These are phyloP conservation scores for Adiantum capillusveneris DNA, from an alignment of 75 land plant species.

Conservation along the genomic window DNA sequence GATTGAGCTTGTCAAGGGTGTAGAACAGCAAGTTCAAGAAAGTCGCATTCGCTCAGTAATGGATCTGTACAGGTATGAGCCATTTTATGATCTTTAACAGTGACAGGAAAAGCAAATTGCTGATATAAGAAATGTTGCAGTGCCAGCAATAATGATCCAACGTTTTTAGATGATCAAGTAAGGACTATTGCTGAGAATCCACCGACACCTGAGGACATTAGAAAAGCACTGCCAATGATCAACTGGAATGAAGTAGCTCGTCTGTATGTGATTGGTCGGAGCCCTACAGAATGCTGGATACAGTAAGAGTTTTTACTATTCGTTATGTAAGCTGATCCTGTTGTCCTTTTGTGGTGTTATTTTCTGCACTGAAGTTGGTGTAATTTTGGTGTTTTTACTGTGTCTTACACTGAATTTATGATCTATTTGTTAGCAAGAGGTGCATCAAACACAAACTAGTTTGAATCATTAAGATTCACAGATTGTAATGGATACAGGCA, in stretches of 20 bases:
- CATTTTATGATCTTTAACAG: not conserved
- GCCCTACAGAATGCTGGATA: slow-evolving; percentile 74
- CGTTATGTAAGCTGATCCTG: no score
- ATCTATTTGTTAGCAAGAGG: no score
- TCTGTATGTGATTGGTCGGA: slow-evolving; percentile 47
- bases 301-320: slow-evolving; percentile 26
- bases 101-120: not conserved
- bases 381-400: no score
- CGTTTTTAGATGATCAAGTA: slow-evolving; percentile 36
- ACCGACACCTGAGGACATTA: slow-evolving; percentile 52
- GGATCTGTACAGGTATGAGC: slow-evolving; percentile 29
- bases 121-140: slow-evolving; percentile 9
- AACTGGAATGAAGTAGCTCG: slow-evolving; percentile 79
- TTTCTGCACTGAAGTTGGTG: not conserved
- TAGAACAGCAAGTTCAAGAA: slow-evolving; percentile 77
- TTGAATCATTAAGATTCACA: no score
- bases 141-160: slow-evolving; percentile 23
- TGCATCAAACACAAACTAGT: no score
- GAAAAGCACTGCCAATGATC: slow-evolving; percentile 42
- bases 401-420: no score
- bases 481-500: no score
- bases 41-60: slow-evolving; percentile 43
- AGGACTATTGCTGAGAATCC: slow-evolving; percentile 32
- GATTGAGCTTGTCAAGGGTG: slow-evolving; percentile 59
- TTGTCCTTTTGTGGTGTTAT: not conserved